A percentile compares a stretch with the other conserved stretches of the same genome.
phyloP scores from a whole-genome alignment of 2,329 filamentous ascomycete genomes.

The Ramularia endophylla region DNA sequence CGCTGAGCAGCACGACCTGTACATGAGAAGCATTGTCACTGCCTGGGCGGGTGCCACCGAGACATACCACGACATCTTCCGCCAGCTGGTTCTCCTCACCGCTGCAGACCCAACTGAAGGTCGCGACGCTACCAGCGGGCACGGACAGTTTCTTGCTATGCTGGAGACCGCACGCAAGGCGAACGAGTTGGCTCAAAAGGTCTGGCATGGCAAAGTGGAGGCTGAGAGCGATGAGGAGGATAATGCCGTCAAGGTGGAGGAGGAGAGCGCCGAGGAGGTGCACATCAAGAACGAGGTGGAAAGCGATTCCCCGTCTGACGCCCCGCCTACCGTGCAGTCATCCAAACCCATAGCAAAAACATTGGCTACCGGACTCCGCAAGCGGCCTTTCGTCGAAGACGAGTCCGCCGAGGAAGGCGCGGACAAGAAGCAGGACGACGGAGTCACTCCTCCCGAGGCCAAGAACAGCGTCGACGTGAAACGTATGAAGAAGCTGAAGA shows the following conservation, averaged over 20 bases:
- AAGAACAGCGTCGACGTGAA: background rate
- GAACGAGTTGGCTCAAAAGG: conserved; percentile 4
- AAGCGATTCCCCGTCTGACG: background rate
- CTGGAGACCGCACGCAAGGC: conserved; percentile 15
- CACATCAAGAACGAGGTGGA: conserved; percentile 2
- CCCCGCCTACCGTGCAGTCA: background rate
- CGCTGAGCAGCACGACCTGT: conserved; percentile 17
- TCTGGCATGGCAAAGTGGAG: conserved; percentile 1
- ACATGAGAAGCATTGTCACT: conserved; percentile 23
- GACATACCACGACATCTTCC: conserved; percentile 25
- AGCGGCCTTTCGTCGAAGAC: background rate
- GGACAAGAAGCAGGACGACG: conserved; percentile 7
- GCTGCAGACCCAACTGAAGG: conserved; percentile 22
- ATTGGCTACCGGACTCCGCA: background rate
- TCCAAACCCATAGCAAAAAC: too few relatives aligned
- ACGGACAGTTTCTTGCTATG: conserved; percentile 22
- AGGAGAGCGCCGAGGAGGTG: background rate
- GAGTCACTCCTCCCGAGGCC: background rate
- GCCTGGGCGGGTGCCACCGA: conserved; percentile 26
- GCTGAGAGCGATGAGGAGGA: conserved; percentile 1
- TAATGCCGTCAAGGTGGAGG: background rate
- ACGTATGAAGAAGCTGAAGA: conserved; percentile 8
- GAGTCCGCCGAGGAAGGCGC: conserved; percentile 1
- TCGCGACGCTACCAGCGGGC: conserved; percentile 14
- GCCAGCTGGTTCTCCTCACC: conserved; percentile 21